Base-by-base conservation (phyloP, 2,329 filamentous ascomycete genomes). In the Phymatotrichopsis omnivora region DNA sequence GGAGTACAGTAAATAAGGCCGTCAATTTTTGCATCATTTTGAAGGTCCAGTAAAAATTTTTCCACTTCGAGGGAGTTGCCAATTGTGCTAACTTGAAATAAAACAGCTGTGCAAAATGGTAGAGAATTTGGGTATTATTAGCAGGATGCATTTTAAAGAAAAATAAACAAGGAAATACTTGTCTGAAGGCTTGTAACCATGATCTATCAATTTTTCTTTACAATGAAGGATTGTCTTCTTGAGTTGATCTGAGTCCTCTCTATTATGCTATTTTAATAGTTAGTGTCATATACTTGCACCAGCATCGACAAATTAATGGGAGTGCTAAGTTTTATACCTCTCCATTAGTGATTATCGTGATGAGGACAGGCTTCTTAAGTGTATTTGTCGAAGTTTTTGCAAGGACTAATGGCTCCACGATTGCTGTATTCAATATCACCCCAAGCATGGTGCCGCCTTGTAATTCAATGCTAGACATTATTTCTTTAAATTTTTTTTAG, bases 51-150 rank as follows among this genome's bases (percentile, higher is more conserved):
- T 14, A 46, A 16, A 4, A 46, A 46, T 5, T 8, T 14, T 10
- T 29, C 37, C 12, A 38, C 36, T 20, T 36, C 17, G 5, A 10
- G 16, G 12, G 35, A 31, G 8, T 20, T 37, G n/a, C 52, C 52
- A 16, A 55, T 35, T 25, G 51, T 43, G 12, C 28, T 49, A 11
- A 54, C 43, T 34, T 52, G 50, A 39, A 54, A 54, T 14, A 46
- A 34, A 7, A 50, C 52, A n/a, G 40, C 52, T 54, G 28, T 7
- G 32, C 12, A n/a, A n/a, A n/a, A n/a, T n/a, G n/a, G n/a, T n/a
- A n/a, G n/a, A n/a, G n/a, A n/a, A n/a, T n/a, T n/a, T n/a, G n/a
- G n/a, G n/a, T n/a, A n/a, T n/a, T n/a, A n/a, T n/a, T n/a, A n/a
- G n/a, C n/a, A n/a, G n/a, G n/a, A n/a, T n/a, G n/a, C n/a, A n/a